Evolutionary conservation across 306 rosid species (phyloP).

Genomic region (Gastrolobium bilobum): DNA sequence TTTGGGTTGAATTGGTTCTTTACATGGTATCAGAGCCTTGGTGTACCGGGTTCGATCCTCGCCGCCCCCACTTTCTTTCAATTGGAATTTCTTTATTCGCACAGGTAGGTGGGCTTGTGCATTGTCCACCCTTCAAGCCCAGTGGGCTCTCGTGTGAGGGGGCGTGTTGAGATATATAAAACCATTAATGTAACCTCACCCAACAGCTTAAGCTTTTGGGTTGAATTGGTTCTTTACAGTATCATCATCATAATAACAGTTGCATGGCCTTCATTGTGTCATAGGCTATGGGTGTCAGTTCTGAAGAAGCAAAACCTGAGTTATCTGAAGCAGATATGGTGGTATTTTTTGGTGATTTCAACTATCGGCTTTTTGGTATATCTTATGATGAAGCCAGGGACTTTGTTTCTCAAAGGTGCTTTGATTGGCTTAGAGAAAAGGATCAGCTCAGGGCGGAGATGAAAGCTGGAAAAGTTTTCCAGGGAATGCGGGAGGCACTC

Average conservation of each 20-base stretch:
- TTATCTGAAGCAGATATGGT: constrained; percentile 96
- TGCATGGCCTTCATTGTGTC: constrained; percentile 43
- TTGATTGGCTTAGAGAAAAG: constrained; percentile 99
- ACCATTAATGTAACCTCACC: too few relatives aligned
- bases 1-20: too few relatives aligned
- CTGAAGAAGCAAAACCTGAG: constrained; percentile 91
- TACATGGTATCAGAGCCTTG: too few relatives aligned
- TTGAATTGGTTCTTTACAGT: too few relatives aligned
- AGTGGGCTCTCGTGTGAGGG: too few relatives aligned
- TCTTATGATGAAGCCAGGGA: constrained; percentile 99
- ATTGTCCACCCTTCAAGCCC: too few relatives aligned
- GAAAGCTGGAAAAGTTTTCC: constrained; percentile 96
- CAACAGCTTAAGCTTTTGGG: too few relatives aligned
- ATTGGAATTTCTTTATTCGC: too few relatives aligned
- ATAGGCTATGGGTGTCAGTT: constrained; percentile 69
- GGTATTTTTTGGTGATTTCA: constrained; percentile 94
- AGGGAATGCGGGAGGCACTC: constrained; percentile 98
- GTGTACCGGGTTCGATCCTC: too few relatives aligned
- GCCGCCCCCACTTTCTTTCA: too few relatives aligned
- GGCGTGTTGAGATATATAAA: too few relatives aligned
- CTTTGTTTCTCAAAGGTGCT: constrained; percentile 99
- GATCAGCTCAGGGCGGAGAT: constrained; percentile 99
- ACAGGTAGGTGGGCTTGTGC: too few relatives aligned
- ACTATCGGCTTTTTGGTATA: constrained; percentile 95
- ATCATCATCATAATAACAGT: constrained; percentile 40